phyloP scores from a whole-genome alignment of 1,284 basidiomycete genomes.

The Hortiboletus rubellus region DNA sequence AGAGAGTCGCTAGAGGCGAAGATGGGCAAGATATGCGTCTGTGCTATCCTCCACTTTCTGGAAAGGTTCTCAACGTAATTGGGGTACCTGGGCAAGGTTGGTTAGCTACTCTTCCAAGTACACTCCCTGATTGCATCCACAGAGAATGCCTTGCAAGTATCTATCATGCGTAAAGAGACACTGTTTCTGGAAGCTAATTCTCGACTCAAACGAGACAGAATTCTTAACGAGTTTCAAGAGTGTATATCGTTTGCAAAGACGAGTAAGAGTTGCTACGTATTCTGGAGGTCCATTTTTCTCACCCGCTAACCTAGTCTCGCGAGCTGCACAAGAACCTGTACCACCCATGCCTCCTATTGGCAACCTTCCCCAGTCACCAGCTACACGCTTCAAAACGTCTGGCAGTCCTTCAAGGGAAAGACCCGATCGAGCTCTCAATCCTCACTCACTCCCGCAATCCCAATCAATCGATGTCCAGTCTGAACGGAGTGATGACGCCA shows the following conservation, averaged over 20 bases:
- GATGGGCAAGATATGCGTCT: conserved; percentile 87
- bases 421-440: conserved; percentile 29
- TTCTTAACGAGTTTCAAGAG: conserved; percentile 77
- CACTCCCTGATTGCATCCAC: conserved; percentile 15
- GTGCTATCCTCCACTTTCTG: conserved; percentile 93
- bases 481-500: neutral
- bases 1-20: conserved; percentile 49
- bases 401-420: conserved; percentile 12
- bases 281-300: conserved; percentile 1
- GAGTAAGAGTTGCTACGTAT: conserved; percentile 47
- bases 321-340: conserved; percentile 57
- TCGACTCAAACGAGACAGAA: conserved; percentile 59
- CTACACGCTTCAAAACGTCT: neutral
- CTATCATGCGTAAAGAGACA: conserved; percentile 88
- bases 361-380: conserved; percentile 17
- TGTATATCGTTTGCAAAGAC: conserved; percentile 81
- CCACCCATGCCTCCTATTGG: conserved; percentile 55
- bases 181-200: conserved; percentile 71
- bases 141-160: conserved; percentile 77
- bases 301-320: conserved; percentile 46
- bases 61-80: conserved; percentile 83
- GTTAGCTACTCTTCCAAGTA: conserved; percentile 21
- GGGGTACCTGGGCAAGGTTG: conserved; percentile 61
- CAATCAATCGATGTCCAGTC: conserved; percentile 1
- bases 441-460: conserved; percentile 9